Percentiles rank a stretch among this genome's conserved stretches.
Evolutionary conservation across 805 yeast species (phyloP).

Genomic region (Wickerhamia fluorescens): DNA sequence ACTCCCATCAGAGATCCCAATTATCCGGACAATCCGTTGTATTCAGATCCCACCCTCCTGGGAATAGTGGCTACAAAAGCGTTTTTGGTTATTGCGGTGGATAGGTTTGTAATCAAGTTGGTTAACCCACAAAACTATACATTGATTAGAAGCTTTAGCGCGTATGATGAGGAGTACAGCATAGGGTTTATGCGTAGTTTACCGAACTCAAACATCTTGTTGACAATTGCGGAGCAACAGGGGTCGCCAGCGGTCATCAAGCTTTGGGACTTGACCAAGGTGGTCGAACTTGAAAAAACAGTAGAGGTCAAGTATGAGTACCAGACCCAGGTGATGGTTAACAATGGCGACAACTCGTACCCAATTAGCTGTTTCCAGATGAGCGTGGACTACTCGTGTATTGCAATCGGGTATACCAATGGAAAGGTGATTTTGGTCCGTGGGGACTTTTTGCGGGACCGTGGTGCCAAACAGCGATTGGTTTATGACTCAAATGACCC

Average conservation of each 20-base stretch:
- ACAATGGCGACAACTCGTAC: slow-evolving; percentile 67
- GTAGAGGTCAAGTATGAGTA: slow-evolving; percentile 31
- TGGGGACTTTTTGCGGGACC: slow-evolving; percentile 82
- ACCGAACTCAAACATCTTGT: slow-evolving; percentile 43
- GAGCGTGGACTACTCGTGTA: slow-evolving; percentile 49
- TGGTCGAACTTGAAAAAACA: slow-evolving; percentile 25
- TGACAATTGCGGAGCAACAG: slow-evolving; percentile 69
- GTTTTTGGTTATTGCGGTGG: slow-evolving; percentile 53
- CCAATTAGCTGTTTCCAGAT: slow-evolving; percentile 66
- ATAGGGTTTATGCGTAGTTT: slow-evolving; percentile 52
- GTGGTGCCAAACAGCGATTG: slow-evolving; percentile 83
- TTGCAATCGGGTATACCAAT: slow-evolving; percentile 75
- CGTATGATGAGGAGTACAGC: slow-evolving; percentile 59
- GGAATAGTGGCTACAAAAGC: slow-evolving; percentile 54
- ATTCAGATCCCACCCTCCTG: slow-evolving; percentile 70
- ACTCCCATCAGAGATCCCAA: slow-evolving; percentile 82
- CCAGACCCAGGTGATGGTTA: slow-evolving; percentile 55
- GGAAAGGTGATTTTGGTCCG: slow-evolving; percentile 77
- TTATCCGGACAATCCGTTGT: slow-evolving; percentile 55
- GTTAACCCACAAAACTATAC: slow-evolving; percentile 42
- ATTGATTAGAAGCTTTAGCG: slow-evolving; percentile 45
- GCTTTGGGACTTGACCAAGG: slow-evolving; percentile 63
- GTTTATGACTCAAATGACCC: slow-evolving; percentile 75
- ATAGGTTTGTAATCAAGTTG: slow-evolving; percentile 47
- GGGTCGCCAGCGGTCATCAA: slow-evolving; percentile 64